These are phyloP conservation scores for Penicillium sclerotiorum DNA, from an alignment of 2,329 filamentous ascomycete genomes.

Conservation along the genomic window DNA sequence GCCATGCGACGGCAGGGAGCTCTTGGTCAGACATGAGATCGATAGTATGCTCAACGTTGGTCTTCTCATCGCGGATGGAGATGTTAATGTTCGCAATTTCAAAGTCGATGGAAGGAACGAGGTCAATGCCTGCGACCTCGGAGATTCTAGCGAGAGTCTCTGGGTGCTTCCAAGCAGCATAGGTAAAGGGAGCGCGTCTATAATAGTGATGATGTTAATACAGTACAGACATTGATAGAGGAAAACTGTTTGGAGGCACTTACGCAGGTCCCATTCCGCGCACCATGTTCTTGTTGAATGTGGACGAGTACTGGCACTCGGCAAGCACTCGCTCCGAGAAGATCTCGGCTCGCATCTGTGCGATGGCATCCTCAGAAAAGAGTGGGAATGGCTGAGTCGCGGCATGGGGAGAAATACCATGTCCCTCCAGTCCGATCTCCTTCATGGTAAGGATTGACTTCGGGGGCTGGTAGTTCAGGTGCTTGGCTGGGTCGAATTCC, in stretches of 20 bases:
- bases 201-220: no score
- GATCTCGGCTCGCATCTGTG: conserved; percentile 62
- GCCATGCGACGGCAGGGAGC: conserved; percentile 63
- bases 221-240: no score
- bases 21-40: conserved; percentile 51
- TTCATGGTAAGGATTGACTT: conserved; percentile 11
- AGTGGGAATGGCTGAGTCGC: conserved; percentile 65
- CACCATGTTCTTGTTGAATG: conserved; percentile 53
- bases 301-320: conserved; percentile 61
- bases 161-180: conserved; percentile 62
- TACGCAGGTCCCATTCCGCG: conserved; percentile 59
- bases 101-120: conserved; percentile 57
- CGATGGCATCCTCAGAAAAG: conserved; percentile 62
- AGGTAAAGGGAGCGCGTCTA: conserved; percentile 62
- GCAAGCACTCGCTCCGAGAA: conserved; percentile 57
- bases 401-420: conserved; percentile 62
- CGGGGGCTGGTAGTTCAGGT: conserved; percentile 10
- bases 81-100: conserved; percentile 62
- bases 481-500: conserved; percentile 9
- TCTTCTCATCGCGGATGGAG: conserved; percentile 51
- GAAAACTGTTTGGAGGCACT: conserved; percentile 33
- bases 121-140: conserved; percentile 57
- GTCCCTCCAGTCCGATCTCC: conserved; percentile 40
- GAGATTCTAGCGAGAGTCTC: conserved; percentile 54
- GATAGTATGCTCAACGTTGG: conserved; percentile 37